Percentiles rank a stretch among this genome's conserved stretches.
phyloP scores from a whole-genome alignment of 495 filamentous ascomycete species.

The Xylaria intraflava region DNA sequence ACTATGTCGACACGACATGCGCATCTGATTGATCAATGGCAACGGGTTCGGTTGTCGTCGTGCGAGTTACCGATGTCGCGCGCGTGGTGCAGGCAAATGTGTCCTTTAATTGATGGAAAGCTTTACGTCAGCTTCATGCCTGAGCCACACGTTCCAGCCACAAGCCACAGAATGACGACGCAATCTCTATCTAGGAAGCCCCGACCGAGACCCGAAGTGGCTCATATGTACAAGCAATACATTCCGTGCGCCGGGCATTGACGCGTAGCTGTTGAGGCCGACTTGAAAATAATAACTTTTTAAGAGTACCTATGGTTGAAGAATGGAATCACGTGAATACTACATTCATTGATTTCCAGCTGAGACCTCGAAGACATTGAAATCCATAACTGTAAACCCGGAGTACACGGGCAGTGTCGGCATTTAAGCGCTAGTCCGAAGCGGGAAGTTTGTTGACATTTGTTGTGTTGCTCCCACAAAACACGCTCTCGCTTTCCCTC shows the following conservation, averaged over 20 bases:
- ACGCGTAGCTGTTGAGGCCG: too few relatives aligned
- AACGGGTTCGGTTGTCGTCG: background rate
- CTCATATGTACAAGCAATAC: too few relatives aligned
- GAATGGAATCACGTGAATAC: too few relatives aligned
- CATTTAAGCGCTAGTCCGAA: slow-evolving; percentile 14
- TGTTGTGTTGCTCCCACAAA: slow-evolving; percentile 13
- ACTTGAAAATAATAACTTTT: too few relatives aligned
- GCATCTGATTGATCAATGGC: slow-evolving; percentile 4
- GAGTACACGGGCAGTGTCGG: background rate
- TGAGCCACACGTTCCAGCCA: too few relatives aligned
- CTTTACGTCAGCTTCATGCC: slow-evolving; percentile 1
- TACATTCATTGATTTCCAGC: too few relatives aligned
- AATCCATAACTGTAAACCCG: too few relatives aligned
- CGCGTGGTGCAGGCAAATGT: slow-evolving; percentile 19
- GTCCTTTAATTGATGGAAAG: slow-evolving; percentile 26
- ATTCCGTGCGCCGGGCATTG: too few relatives aligned
- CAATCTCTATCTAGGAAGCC: slow-evolving; percentile 2
- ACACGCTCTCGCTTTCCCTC: slow-evolving; percentile 13
- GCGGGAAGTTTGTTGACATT: slow-evolving; percentile 29
- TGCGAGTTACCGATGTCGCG: background rate
- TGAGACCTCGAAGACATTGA: too few relatives aligned
- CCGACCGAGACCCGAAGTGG: too few relatives aligned
- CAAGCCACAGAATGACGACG: slow-evolving; percentile 7
- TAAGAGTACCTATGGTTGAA: too few relatives aligned
- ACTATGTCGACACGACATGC: background rate